These are phyloP conservation scores for Chlamydomonas sp. DNA, from an alignment of 139 green algal species.

Conservation along the genomic window DNA sequence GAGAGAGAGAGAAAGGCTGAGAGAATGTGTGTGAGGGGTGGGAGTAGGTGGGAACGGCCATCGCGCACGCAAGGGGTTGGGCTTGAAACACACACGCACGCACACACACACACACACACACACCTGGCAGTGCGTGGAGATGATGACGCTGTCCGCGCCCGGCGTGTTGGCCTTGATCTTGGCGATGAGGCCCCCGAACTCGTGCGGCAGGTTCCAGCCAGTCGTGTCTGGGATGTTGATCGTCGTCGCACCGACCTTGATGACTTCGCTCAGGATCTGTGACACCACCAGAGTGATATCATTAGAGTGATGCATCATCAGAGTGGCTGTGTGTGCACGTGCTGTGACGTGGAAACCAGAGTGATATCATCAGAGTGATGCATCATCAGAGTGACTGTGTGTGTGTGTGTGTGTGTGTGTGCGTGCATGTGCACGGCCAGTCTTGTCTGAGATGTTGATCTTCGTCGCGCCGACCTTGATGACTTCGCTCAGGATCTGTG, in stretches of 20 bases:
- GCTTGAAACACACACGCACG: too few species aligned
- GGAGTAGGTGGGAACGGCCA: background rate
- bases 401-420: too few species aligned
- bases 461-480: slow-evolving; percentile 88
- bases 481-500: slow-evolving; percentile 62
- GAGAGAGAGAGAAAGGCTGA: background rate
- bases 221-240: slow-evolving; percentile 91
- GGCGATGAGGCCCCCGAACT: slow-evolving; percentile 89
- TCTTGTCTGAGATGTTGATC: slow-evolving; percentile 87
- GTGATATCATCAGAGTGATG: too few species aligned
- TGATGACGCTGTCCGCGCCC: slow-evolving; percentile 70
- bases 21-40: slow-evolving; percentile 1
- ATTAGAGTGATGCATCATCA: too few species aligned
- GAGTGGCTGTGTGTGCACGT: too few species aligned
- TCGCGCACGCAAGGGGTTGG: background rate
- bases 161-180: slow-evolving; percentile 82
- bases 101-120: too few species aligned
- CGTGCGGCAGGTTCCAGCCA: slow-evolving; percentile 84
- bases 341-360: too few species aligned
- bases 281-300: too few species aligned
- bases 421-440: too few species aligned
- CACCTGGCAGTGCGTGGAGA: slow-evolving; percentile 98
- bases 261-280: slow-evolving; percentile 62
- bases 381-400: too few species aligned
- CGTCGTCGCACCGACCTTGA: slow-evolving; percentile 93